Evolutionary conservation across 805 yeast species (phyloP).

Genomic region (Candida easanensis): DNA sequence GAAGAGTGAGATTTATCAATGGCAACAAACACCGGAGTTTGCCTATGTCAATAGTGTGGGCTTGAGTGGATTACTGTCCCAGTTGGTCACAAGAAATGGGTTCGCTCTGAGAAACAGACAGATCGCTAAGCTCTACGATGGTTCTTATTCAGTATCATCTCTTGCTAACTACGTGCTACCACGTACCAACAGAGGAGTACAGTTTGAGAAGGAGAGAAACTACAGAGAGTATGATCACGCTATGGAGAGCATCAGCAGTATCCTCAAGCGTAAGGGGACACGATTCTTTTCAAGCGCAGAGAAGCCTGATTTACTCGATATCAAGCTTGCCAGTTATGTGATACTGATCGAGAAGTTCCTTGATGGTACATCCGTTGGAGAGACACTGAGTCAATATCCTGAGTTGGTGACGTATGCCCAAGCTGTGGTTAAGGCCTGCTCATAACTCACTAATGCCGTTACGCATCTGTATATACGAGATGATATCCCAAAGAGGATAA

Average conservation of each 20-base stretch:
- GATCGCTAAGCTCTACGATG: slow-evolving; percentile 18
- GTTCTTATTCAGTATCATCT: slow-evolving; percentile 1
- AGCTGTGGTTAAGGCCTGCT: slow-evolving; percentile 12
- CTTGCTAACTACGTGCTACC: slow-evolving; percentile 7
- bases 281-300: slow-evolving; percentile 16
- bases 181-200: slow-evolving; percentile 9
- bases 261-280: slow-evolving; percentile 18
- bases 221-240: slow-evolving; percentile 23
- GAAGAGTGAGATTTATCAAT: slow-evolving; percentile 27
- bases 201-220: slow-evolving; percentile 20
- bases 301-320: slow-evolving; percentile 28
- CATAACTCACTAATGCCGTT: slow-evolving; percentile 1
- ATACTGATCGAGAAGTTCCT: slow-evolving; percentile 25
- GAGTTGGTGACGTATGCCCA: slow-evolving; percentile 20
- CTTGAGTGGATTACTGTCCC: slow-evolving; percentile 14
- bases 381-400: slow-evolving; percentile 7
- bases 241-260: slow-evolving; percentile 25
- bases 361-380: slow-evolving; percentile 5
- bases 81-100: slow-evolving; percentile 31
- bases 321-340: slow-evolving; percentile 33
- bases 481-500: background rate
- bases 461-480: background rate
- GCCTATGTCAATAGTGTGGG: slow-evolving; percentile 12
- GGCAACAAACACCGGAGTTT: slow-evolving; percentile 11
- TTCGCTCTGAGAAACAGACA: slow-evolving; percentile 38